phyloP scores from a whole-genome alignment of 208 protist species.

The Trypanosoma conorhini region DNA sequence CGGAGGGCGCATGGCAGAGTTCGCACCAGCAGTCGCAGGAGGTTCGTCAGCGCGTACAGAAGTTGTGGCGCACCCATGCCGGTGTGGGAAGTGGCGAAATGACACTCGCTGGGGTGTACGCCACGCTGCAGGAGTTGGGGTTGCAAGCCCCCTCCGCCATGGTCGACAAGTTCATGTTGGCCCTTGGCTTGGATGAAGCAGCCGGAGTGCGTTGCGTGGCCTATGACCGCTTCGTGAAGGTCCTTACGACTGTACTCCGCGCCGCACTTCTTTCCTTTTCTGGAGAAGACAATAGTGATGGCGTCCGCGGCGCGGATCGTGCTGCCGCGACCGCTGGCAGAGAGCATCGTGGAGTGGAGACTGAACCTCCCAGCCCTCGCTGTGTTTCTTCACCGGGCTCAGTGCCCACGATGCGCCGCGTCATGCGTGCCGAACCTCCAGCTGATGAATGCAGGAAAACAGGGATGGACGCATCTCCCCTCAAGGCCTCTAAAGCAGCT shows the following conservation, averaged over 20 bases:
- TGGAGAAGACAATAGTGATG: slow-evolving; percentile 2
- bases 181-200: slow-evolving; percentile 27
- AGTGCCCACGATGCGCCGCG: slow-evolving; percentile 21
- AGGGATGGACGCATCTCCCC: not conserved
- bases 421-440: not conserved
- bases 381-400: slow-evolving; percentile 23
- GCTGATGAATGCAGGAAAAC: not conserved
- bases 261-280: slow-evolving; percentile 27
- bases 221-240: slow-evolving; percentile 43
- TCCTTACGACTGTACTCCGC: slow-evolving; percentile 45
- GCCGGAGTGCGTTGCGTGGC: slow-evolving; percentile 20
- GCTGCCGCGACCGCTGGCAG: not conserved
- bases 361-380: not conserved
- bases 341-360: not conserved
- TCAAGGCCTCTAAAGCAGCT: not conserved
- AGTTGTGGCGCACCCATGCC: slow-evolving; percentile 18
- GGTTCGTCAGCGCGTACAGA: slow-evolving; percentile 24
- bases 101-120: slow-evolving; percentile 25
- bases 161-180: slow-evolving; percentile 44
- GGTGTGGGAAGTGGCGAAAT: slow-evolving; percentile 30
- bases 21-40: slow-evolving; percentile 12
- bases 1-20: not conserved
- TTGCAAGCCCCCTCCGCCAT: slow-evolving; percentile 9
- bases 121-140: slow-evolving; percentile 25
- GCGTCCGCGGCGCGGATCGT: not conserved